A percentile compares a stretch with the other conserved stretches of the same genome.
Evolutionary conservation across 2,329 filamentous ascomycete genomes (phyloP).

Genomic region (Pyricularia pennisetigena): DNA sequence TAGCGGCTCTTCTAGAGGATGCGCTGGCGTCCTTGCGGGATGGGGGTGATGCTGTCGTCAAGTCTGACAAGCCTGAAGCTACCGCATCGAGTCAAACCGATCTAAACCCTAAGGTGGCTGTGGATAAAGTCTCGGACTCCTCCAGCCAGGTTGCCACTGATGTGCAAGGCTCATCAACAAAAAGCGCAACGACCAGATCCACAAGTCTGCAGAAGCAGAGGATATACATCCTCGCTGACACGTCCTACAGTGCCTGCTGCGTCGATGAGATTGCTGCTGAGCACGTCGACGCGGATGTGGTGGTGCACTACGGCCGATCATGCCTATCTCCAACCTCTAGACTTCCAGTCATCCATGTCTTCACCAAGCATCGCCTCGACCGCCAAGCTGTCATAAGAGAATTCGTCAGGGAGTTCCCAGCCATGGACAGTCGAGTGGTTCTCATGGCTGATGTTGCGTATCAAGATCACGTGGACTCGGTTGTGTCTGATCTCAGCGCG

Average conservation of each 20-base stretch:
- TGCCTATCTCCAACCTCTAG: slow-evolving; percentile 85
- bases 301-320: slow-evolving; percentile 88
- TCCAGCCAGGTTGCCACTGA: background rate
- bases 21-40: slow-evolving; percentile 18
- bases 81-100: background rate
- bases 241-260: slow-evolving; percentile 93
- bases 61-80: background rate
- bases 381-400: slow-evolving; percentile 43
- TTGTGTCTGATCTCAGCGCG: slow-evolving; percentile 44
- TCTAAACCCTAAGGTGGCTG: background rate
- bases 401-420: slow-evolving; percentile 61
- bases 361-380: slow-evolving; percentile 65
- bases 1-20: slow-evolving; percentile 53
- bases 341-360: slow-evolving; percentile 83
- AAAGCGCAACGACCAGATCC: slow-evolving; percentile 3
- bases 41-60: background rate
- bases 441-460: slow-evolving; percentile 89
- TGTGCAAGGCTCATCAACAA: background rate
- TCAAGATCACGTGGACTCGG: slow-evolving; percentile 56
- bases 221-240: slow-evolving; percentile 85
- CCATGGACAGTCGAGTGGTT: slow-evolving; percentile 58
- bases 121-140: background rate
- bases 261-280: slow-evolving; percentile 96
- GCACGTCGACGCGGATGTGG: slow-evolving; percentile 80
- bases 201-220: slow-evolving; percentile 15